Evolutionary conservation across 371 early-diverging fungal species (phyloP).

Genomic region (Parasitella parasitica): DNA sequence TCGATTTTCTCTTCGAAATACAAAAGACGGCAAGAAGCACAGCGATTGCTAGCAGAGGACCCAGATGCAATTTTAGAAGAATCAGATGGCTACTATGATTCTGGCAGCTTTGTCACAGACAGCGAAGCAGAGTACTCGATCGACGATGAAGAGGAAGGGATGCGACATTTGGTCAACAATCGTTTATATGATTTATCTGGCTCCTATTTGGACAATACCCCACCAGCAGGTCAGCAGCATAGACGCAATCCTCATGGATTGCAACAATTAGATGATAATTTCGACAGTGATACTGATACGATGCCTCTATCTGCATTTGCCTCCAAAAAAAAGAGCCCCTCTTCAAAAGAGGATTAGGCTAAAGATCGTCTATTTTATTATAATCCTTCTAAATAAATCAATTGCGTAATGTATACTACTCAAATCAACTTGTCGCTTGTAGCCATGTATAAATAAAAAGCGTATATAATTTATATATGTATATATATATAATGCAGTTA

Average conservation of each 20-base stretch:
- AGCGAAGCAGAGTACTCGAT: slow-evolving; percentile 29
- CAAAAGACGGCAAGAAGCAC: slow-evolving; percentile 28
- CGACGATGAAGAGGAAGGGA: slow-evolving; percentile 32
- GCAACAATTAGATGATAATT: background rate
- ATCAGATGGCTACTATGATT: slow-evolving; percentile 35
- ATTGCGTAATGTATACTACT: background rate
- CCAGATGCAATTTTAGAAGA: slow-evolving; percentile 17
- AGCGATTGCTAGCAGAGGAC: slow-evolving; percentile 18
- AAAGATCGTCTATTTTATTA: background rate
- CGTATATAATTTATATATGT: too few species aligned
- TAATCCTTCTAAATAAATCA: background rate
- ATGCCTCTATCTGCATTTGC: slow-evolving; percentile 13
- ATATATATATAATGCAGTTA: background rate
- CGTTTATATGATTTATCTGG: slow-evolving; percentile 30
- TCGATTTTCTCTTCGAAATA: slow-evolving; percentile 43
- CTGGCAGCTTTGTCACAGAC: slow-evolving; percentile 37
- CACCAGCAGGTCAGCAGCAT: slow-evolving; percentile 3
- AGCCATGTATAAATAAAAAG: background rate
- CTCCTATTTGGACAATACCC: slow-evolving; percentile 12
- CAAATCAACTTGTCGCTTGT: background rate
- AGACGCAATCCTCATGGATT: background rate
- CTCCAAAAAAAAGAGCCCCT: slow-evolving; percentile 1
- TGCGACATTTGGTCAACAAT: slow-evolving; percentile 23
- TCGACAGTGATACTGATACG: slow-evolving; percentile 3
- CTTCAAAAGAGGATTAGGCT: slow-evolving; percentile 16